A percentile compares a stretch with the other conserved stretches of the same genome.
These are phyloP conservation scores for Claviceps arundinis DNA, from an alignment of 2,329 filamentous ascomycete genomes.

Conservation along the genomic window DNA sequence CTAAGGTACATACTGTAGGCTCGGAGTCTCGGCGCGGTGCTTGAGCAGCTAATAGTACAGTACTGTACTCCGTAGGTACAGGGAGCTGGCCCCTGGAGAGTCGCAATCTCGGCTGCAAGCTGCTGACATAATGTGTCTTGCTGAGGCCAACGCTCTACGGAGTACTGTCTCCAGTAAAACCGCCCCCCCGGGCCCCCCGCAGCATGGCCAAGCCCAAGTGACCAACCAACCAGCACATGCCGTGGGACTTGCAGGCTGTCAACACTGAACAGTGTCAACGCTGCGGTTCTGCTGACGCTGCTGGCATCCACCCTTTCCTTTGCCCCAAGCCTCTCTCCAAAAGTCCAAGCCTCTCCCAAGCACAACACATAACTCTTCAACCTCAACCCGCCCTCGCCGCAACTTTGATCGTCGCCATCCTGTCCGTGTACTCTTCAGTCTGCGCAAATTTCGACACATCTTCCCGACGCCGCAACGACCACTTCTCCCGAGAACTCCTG, in stretches of 20 bases:
- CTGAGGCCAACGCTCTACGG: background rate
- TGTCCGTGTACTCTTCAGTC: background rate
- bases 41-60: too few species aligned
- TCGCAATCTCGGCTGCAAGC: too few species aligned
- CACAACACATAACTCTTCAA: background rate
- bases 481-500: background rate
- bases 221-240: background rate
- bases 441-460: background rate
- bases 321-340: background rate
- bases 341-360: background rate
- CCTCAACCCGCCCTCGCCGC: slow-evolving; percentile 1
- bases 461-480: background rate
- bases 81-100: too few species aligned
- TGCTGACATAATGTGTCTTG: background rate
- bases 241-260: too few species aligned
- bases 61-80: too few species aligned
- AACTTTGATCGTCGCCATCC: background rate
- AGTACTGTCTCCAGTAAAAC: background rate
- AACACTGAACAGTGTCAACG: background rate
- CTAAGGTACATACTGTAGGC: too few species aligned
- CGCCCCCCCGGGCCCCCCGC: background rate
- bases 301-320: background rate
- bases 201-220: background rate
- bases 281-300: background rate
- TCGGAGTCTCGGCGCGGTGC: too few species aligned